phyloP scores from a whole-genome alignment of 345 rosid species.

The Salix udensis region DNA sequence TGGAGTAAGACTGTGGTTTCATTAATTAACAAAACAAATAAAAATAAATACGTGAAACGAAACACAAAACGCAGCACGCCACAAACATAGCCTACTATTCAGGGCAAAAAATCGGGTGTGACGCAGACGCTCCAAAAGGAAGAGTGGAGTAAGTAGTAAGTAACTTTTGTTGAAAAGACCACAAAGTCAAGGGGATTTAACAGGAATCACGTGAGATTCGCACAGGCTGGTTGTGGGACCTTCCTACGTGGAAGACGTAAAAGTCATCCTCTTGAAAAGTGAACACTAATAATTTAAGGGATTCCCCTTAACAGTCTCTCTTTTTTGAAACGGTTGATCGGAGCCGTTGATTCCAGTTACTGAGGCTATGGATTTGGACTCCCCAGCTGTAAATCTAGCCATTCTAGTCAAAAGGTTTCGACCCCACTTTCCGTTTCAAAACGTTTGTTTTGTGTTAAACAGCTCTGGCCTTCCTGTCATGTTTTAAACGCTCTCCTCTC shows the following conservation, averaged over 20 bases:
- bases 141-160: neutral
- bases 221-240: constrained; percentile 58
- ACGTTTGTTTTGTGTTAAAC: constrained; percentile 42
- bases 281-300: constrained; percentile 13
- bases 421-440: constrained; percentile 32
- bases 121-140: constrained; percentile 14
- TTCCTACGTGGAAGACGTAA: constrained; percentile 38
- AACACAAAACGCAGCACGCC: too few species aligned
- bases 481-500: constrained; percentile 38
- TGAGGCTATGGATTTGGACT: constrained; percentile 31
- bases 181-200: constrained; percentile 39
- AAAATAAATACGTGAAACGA: too few species aligned
- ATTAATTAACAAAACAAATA: too few species aligned
- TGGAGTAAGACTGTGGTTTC: too few species aligned
- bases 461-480: constrained; percentile 48
- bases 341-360: constrained; percentile 36
- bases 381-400: constrained; percentile 39
- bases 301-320: neutral
- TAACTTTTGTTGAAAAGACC: neutral
- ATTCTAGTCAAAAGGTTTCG: constrained; percentile 32
- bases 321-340: constrained; percentile 10
- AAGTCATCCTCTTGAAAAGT: constrained; percentile 23
- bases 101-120: neutral
- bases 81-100: too few species aligned
- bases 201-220: constrained; percentile 60